Base-by-base conservation (phyloP, 179 eudicot genomes). In the Silene noctiflora region DNA sequence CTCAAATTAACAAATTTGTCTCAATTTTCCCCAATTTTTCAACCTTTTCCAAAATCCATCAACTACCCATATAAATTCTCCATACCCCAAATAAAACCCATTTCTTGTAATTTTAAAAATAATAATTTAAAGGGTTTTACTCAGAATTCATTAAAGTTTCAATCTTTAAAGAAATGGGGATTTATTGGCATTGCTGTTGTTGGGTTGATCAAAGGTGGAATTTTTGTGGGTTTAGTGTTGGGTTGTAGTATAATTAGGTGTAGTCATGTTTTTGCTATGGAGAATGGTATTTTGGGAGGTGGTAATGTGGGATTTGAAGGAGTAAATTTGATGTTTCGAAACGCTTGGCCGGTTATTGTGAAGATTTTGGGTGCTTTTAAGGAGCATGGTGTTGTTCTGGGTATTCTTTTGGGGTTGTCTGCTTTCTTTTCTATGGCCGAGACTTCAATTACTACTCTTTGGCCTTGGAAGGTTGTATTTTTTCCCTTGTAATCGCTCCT, bases 401-500 rank as follows among this genome's bases (percentile, higher is more conserved):
- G 79, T 44, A 82, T 79, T 20, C 83, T 91, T 62, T 76, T 89
- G 80, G 85, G 91, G 13, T 80, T 91, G 35, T 91, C 93, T 17
- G 92, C 93, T 0, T 91, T 91, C 71, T 91, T 91, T 81, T 91
- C 93, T 1, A 86, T 91, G 96, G 96, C 93, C 4, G 96, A 91
- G 77, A 91, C 96, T 60, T 86, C 96, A 12, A 87, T 91, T 75
- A 91, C 92, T 14, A 91, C 96, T 0, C 85, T 91, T 25, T 91
- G 93, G 93, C 96, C 96, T 73, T 91, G 96, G 96, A 91, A 91
- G 96, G 93, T 88, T 77, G 48, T 61, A 20, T 7, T 10, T 59
- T 69, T 61, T 65, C 72, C 14, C 67, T 19, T 46, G 5, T 20
- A 0, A 10, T 64, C 11, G 46, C 46, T 39, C 1, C 6, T 39